These are phyloP conservation scores for Endotrypanum monterogeii DNA, from an alignment of 208 protist genomes.

Conservation along the genomic window DNA sequence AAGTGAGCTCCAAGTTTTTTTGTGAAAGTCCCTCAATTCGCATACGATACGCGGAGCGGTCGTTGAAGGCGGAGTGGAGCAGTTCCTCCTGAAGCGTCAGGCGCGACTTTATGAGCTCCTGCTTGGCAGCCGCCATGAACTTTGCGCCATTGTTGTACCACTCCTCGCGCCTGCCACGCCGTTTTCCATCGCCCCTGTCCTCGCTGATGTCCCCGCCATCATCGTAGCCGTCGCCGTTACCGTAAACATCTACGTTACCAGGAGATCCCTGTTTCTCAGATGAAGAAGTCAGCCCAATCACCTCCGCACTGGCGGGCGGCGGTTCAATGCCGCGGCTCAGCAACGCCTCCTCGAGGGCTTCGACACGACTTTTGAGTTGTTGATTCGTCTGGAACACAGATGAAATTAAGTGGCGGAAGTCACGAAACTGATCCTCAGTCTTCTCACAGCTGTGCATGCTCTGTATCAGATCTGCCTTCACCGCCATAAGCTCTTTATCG, in stretches of 20 bases:
- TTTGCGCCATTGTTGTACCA: constrained; percentile 34
- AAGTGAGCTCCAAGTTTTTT: constrained; percentile 50
- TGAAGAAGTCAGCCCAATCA: constrained; percentile 48
- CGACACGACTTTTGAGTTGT: constrained; percentile 60
- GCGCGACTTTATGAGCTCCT: constrained; percentile 60
- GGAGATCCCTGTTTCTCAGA: constrained; percentile 4
- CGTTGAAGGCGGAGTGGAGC: constrained; percentile 72
- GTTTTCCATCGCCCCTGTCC: background rate
- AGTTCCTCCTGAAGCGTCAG: constrained; percentile 70
- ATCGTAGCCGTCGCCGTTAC: constrained; percentile 8
- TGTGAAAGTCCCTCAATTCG: constrained; percentile 55
- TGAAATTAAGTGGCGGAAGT: constrained; percentile 70
- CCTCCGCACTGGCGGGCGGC: constrained; percentile 36
- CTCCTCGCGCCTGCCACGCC: background rate
- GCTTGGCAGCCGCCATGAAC: constrained; percentile 61
- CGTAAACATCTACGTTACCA: background rate
- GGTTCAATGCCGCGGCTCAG: constrained; percentile 57
- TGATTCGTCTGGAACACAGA: constrained; percentile 79
- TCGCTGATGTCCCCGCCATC: constrained; percentile 5
- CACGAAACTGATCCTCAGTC: constrained; percentile 71
- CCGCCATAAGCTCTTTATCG: constrained; percentile 56
- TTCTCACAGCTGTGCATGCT: constrained; percentile 65
- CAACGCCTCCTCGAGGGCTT: constrained; percentile 56
- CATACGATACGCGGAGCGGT: constrained; percentile 65
- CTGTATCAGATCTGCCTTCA: constrained; percentile 61